phyloP scores from a whole-genome alignment of 805 yeast species.

The Candida ovalis region DNA sequence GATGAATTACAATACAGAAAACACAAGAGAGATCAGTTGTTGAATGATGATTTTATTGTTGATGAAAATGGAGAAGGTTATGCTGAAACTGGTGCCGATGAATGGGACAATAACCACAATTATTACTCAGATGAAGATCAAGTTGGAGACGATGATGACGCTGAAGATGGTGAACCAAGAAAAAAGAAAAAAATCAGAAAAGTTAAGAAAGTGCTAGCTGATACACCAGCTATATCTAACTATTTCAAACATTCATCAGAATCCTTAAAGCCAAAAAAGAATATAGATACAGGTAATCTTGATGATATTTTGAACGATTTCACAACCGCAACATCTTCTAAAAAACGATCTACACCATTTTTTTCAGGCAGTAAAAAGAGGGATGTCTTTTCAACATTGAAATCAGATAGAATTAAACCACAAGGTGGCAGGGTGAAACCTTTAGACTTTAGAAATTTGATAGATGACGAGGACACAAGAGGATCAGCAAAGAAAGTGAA shows the following conservation, averaged over 20 bases:
- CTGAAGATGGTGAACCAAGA: constrained; percentile 22
- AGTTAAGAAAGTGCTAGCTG: constrained; percentile 17
- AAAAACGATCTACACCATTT: constrained; percentile 19
- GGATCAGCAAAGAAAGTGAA: constrained; percentile 21
- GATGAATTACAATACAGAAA: constrained; percentile 76
- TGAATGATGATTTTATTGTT: constrained; percentile 89
- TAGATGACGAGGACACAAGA: constrained; percentile 17
- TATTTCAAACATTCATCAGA: constrained; percentile 42
- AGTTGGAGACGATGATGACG: constrained; percentile 28
- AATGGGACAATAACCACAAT: constrained; percentile 61
- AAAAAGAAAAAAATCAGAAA: constrained; percentile 34
- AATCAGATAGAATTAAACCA: constrained; percentile 21
- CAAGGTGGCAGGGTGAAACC: constrained; percentile 28
- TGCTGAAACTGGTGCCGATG: constrained; percentile 89
- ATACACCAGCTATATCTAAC: constrained; percentile 35
- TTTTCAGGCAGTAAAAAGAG: constrained; percentile 16
- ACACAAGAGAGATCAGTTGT: constrained; percentile 72
- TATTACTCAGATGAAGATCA: constrained; percentile 56
- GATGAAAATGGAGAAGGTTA: constrained; percentile 94
- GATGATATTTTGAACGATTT: constrained; percentile 69
- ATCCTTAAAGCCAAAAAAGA: constrained; percentile 30
- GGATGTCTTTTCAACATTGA: constrained; percentile 29
- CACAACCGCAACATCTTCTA: constrained; percentile 26
- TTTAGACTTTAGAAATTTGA: constrained; percentile 14
- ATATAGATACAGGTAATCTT: constrained; percentile 45